Conservation (phyloP, 2,329 filamentous ascomycete species). For the Neonectria ditissima region DNA sequence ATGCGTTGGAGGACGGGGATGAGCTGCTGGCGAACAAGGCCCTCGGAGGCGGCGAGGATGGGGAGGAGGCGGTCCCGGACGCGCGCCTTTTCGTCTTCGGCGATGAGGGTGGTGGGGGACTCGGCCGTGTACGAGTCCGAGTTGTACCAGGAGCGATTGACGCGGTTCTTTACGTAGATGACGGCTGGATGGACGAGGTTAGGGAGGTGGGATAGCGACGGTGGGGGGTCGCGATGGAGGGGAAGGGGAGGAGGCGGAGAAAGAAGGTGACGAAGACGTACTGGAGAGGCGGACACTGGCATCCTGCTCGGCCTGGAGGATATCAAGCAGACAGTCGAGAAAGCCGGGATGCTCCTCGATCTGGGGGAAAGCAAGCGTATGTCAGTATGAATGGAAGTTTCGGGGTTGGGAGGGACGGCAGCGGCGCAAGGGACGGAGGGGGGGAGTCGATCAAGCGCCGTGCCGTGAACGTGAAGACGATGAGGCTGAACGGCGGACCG, state of each 20-base stretch:
- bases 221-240: constrained; percentile 34
- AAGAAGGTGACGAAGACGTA: constrained; percentile 63
- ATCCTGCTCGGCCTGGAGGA: constrained; percentile 90
- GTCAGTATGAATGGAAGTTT: constrained; percentile 32
- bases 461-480: constrained; percentile 20
- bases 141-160: constrained; percentile 90
- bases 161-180: constrained; percentile 97
- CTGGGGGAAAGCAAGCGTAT: constrained; percentile 58
- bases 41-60: constrained; percentile 82
- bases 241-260: constrained; percentile 11
- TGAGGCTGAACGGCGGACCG: constrained; percentile 18
- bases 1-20: constrained; percentile 96
- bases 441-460: constrained; percentile 27
- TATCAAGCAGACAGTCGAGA: constrained; percentile 88
- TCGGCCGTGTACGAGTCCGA: constrained; percentile 80
- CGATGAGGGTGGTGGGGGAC: constrained; percentile 69
- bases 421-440: constrained; percentile 34
- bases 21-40: constrained; percentile 89
- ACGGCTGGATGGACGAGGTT: constrained; percentile 70
- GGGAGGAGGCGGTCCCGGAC: constrained; percentile 91
- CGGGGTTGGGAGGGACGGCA: background rate
- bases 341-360: constrained; percentile 93
- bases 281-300: constrained; percentile 86
- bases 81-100: constrained; percentile 88
- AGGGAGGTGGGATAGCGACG: constrained; percentile 42